These are phyloP conservation scores for Venturia effusa DNA, from an alignment of 2,329 filamentous ascomycete genomes.

Conservation along the genomic window DNA sequence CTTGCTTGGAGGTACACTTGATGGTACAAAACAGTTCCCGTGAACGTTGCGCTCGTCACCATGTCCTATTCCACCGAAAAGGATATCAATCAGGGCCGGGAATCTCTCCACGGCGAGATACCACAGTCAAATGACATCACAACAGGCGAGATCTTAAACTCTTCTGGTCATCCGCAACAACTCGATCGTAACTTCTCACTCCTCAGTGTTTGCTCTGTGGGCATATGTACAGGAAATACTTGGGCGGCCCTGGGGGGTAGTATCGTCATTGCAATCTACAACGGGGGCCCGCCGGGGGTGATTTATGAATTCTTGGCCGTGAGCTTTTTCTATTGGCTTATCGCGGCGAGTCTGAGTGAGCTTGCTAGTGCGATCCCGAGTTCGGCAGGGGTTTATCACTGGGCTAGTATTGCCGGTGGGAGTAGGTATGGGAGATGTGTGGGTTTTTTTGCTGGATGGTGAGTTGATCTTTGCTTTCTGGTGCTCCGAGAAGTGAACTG, in stretches of 20 bases:
- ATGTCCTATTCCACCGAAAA: neutral
- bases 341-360: constrained; percentile 41
- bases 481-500: neutral
- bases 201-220: constrained; percentile 35
- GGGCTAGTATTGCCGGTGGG: constrained; percentile 37
- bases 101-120: neutral
- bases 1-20: no score
- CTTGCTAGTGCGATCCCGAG: constrained; percentile 35
- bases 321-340: constrained; percentile 40
- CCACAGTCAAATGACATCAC: neutral
- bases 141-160: constrained; percentile 31
- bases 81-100: neutral
- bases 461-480: neutral
- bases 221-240: constrained; percentile 31
- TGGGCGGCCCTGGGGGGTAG: constrained; percentile 36
- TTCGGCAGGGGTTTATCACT: constrained; percentile 39
- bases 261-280: constrained; percentile 28
- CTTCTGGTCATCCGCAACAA: constrained; percentile 41
- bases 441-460: neutral
- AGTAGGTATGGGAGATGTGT: neutral
- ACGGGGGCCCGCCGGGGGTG: constrained; percentile 26
- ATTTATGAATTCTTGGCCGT: constrained; percentile 40
- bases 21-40: no score
- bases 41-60: no score
- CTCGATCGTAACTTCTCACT: constrained; percentile 40